Percentiles rank a stretch among this genome's conserved stretches.
Conservation (phyloP, 2,329 filamentous ascomycete genomes). For the Cordyceps fumosorosea region DNA sequence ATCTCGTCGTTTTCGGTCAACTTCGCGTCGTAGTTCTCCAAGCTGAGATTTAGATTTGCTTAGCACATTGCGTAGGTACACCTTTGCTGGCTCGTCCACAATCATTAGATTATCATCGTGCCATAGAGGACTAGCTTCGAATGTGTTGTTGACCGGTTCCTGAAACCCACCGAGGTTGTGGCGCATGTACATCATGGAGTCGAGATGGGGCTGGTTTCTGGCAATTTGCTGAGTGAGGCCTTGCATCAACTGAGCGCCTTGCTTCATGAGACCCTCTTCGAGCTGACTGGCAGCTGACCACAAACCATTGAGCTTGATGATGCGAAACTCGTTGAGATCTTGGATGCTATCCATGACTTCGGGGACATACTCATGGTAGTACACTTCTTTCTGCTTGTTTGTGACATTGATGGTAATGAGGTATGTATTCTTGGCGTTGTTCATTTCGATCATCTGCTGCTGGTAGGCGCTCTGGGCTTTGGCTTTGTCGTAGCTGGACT, state of each 20-base stretch:
- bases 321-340: conserved; percentile 85
- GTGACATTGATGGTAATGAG: conserved; percentile 93
- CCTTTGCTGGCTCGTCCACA: conserved; percentile 77
- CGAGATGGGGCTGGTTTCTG: conserved; percentile 79
- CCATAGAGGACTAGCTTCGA: conserved; percentile 96
- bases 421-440: conserved; percentile 98
- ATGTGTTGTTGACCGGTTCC: conserved; percentile 76
- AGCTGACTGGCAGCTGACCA: conserved; percentile 78
- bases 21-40: conserved; percentile 71
- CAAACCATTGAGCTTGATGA: conserved; percentile 73
- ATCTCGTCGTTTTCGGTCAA: conserved; percentile 79
- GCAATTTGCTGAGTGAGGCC: conserved; percentile 74
- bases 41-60: conserved; percentile 84
- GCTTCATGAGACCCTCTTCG: conserved; percentile 70
- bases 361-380: conserved; percentile 94
- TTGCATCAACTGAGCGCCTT: conserved; percentile 65
- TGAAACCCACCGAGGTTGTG: conserved; percentile 81
- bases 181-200: conserved; percentile 96
- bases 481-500: conserved; percentile 86
- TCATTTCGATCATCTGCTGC: conserved; percentile 90
- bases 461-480: conserved; percentile 91
- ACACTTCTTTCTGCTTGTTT: conserved; percentile 95
- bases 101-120: conserved; percentile 86
- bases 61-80: conserved; percentile 86
- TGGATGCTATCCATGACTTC: conserved; percentile 90